Conservation (phyloP, 805 yeast species). For the Grigorovia humatica region DNA sequence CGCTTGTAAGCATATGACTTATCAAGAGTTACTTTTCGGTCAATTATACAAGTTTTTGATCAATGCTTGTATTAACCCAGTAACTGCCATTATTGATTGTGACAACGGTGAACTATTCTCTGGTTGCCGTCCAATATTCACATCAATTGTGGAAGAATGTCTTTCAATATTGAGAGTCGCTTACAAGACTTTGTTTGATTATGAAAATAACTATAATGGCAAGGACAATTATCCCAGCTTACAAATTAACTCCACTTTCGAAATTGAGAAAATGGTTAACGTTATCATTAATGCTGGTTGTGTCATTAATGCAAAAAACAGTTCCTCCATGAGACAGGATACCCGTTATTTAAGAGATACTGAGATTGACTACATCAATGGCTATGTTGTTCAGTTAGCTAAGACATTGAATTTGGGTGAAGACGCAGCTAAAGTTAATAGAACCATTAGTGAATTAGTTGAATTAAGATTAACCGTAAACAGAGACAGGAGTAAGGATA, state of each 20-base stretch:
- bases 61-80: constrained; percentile 76
- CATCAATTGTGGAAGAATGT: constrained; percentile 28
- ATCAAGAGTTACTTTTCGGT: constrained; percentile 40
- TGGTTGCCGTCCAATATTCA: constrained; percentile 31
- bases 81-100: constrained; percentile 69
- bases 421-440: constrained; percentile 22
- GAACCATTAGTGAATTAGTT: constrained; percentile 28
- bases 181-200: constrained; percentile 21
- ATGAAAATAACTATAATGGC: constrained; percentile 13
- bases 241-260: constrained; percentile 19
- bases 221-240: constrained; percentile 20
- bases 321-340: constrained; percentile 50
- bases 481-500: constrained; percentile 11
- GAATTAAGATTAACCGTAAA: constrained; percentile 25
- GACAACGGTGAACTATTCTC: constrained; percentile 65
- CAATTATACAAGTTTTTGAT: constrained; percentile 71
- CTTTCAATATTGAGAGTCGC: constrained; percentile 24
- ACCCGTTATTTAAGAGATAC: constrained; percentile 42
- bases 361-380: constrained; percentile 78
- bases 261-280: constrained; percentile 28
- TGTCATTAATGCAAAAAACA: constrained; percentile 44
- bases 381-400: constrained; percentile 57
- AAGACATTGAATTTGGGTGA: constrained; percentile 29
- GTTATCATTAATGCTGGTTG: constrained; percentile 34
- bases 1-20: constrained; percentile 28